phyloP scores from a whole-genome alignment of 164 flowering plant genomes.

The Magnolia sinica region DNA sequence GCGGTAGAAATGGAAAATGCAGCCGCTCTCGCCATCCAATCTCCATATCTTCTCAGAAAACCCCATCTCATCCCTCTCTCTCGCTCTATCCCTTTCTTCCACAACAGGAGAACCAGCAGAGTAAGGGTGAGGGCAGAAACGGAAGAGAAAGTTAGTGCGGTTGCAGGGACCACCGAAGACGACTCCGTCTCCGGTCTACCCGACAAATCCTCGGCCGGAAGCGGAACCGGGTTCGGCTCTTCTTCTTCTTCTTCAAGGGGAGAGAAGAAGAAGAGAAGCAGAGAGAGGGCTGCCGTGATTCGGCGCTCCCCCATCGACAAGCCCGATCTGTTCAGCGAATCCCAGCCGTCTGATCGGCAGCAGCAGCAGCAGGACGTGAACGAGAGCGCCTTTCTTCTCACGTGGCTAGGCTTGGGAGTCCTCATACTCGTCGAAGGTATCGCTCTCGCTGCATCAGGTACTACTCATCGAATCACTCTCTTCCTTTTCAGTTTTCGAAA shows the following conservation, averaged over 20 bases:
- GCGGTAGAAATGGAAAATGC: background rate
- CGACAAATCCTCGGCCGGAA: conserved; percentile 9
- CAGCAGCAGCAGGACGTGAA: conserved; percentile 36
- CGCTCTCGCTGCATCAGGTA: conserved; percentile 76
- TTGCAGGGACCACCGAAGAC: background rate
- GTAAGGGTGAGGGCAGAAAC: conserved; percentile 4
- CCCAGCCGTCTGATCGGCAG: background rate
- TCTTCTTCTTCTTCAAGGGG: conserved; percentile 21
- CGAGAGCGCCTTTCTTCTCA: conserved; percentile 73
- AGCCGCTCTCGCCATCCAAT: background rate
- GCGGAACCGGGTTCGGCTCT: conserved; percentile 59
- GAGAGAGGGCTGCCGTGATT: conserved; percentile 48
- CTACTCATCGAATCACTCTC: background rate
- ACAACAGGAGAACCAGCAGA: background rate
- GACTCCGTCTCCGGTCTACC: conserved; percentile 17
- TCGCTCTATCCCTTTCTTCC: background rate
- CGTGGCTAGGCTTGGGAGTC: conserved; percentile 77
- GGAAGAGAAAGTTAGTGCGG: background rate
- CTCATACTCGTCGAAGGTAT: conserved; percentile 71
- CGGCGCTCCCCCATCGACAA: conserved; percentile 67
- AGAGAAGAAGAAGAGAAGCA: conserved; percentile 36
- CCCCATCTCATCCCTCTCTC: background rate
- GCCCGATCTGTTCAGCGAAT: conserved; percentile 37
- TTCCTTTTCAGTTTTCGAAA: too few species aligned
- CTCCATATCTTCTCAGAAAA: background rate